Conservation (phyloP, 257 asterid genomes). For the Scutellaria galericulata region DNA sequence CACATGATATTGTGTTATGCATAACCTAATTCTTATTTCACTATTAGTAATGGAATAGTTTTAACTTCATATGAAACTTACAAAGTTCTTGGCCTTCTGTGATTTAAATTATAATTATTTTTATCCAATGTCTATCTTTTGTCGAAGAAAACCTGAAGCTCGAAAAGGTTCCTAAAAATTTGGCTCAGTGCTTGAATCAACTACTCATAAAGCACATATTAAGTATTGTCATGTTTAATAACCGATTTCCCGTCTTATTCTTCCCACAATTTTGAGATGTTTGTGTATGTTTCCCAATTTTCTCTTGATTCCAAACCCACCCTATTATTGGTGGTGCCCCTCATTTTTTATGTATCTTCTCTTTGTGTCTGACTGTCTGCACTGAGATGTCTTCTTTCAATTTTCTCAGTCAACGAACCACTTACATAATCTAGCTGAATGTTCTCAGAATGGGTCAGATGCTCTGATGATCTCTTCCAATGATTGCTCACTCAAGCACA, state of each 20-base stretch:
- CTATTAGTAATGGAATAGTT: neutral
- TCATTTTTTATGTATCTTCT: slow-evolving; percentile 4
- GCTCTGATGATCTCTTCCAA: slow-evolving; percentile 33
- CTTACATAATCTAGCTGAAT: slow-evolving; percentile 41
- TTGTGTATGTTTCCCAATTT: slow-evolving; percentile 3
- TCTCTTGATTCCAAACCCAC: slow-evolving; percentile 1
- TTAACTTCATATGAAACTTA: neutral
- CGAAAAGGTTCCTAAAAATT: neutral
- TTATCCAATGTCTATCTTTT: no score
- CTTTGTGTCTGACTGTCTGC: slow-evolving; percentile 21
- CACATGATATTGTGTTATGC: neutral
- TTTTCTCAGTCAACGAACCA: slow-evolving; percentile 46
- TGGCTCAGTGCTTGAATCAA: neutral
- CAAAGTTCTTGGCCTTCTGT: neutral
- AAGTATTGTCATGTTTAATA: neutral
- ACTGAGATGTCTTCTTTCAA: slow-evolving; percentile 28
- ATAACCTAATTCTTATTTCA: neutral
- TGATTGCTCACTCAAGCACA: slow-evolving; percentile 45
- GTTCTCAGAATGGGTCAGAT: slow-evolving; percentile 42
- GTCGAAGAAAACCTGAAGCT: slow-evolving; percentile 17
- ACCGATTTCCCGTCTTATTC: neutral
- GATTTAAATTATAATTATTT: neutral
- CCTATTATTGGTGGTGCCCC: slow-evolving; percentile 3
- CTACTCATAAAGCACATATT: slow-evolving; percentile 2
- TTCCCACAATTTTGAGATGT: neutral